phyloP scores from a whole-genome alignment of 2,329 filamentous ascomycete genomes.

The Aspergillus oerlinghausenensis region DNA sequence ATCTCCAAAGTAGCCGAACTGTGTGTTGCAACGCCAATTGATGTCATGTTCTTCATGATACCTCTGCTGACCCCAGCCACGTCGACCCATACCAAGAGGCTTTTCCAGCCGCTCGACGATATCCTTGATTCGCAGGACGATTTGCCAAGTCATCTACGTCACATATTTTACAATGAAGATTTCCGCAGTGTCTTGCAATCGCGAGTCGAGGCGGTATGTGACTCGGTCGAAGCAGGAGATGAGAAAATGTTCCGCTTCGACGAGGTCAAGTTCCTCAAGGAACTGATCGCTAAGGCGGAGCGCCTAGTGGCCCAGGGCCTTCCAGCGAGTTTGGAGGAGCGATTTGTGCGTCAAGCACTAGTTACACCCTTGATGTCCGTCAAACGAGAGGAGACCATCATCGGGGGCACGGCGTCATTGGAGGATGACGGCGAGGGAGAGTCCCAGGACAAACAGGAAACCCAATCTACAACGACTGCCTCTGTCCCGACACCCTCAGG shows the following conservation, averaged over 20 bases:
- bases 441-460: slow-evolving; percentile 24
- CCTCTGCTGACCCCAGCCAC: slow-evolving; percentile 58
- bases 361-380: slow-evolving; percentile 71
- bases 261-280: slow-evolving; percentile 62
- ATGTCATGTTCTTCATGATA: slow-evolving; percentile 78
- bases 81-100: slow-evolving; percentile 34
- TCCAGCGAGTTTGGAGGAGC: slow-evolving; percentile 78
- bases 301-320: slow-evolving; percentile 62
- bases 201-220: slow-evolving; percentile 68
- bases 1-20: slow-evolving; percentile 66
- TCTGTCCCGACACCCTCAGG: slow-evolving; percentile 35
- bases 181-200: slow-evolving; percentile 52
- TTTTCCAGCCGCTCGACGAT: slow-evolving; percentile 48
- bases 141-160: slow-evolving; percentile 37
- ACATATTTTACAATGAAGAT: slow-evolving; percentile 35
- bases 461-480: slow-evolving; percentile 30
- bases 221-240: slow-evolving; percentile 75
- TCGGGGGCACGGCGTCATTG: slow-evolving; percentile 21
- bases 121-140: slow-evolving; percentile 44
- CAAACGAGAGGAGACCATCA: slow-evolving; percentile 50
- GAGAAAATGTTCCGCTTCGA: slow-evolving; percentile 82
- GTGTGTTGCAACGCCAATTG: slow-evolving; percentile 78
- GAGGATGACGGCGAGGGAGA: slow-evolving; percentile 23
- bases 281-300: slow-evolving; percentile 67
- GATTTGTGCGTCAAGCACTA: slow-evolving; percentile 70